Evolutionary conservation across 2,329 filamentous ascomycete genomes (phyloP), one percentile per base, ranked within the genome.

Genomic region (Hypocrella siamensis): DNA sequence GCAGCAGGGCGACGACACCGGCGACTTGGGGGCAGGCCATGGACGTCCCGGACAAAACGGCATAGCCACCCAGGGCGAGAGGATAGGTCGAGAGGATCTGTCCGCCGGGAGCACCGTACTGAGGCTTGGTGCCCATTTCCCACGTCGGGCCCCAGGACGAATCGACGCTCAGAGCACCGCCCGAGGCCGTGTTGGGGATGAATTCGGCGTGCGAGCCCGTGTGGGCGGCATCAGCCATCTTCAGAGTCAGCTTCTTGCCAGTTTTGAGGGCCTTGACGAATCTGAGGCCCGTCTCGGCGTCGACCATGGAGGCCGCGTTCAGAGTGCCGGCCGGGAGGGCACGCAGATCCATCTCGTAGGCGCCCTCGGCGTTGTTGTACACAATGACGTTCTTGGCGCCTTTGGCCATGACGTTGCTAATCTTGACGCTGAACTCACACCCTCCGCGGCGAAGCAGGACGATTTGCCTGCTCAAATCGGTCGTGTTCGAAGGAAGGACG

Each of bases 131-230:
- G 28, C 65, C 60, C 39, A 70, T 54, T 42, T 76, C 70, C 46
- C 61, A 75, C 3, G 63, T 70, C 3, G 72, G 72, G 6, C 71
- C 71, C 71, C 70, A 77, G 5, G 61, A 65, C 26, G 65, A 69
- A 46, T 56, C 74, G 5, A 48, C 49, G 42, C 63, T 70, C 21
- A 66, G 45, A 28, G 60, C 65, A 6, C 71, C 72, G 2, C 63
- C 67, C 0, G 61, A 64, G 1, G 41, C 31, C 2, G 33, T 38
- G 29, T 40, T 40, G 16, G 33, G 29, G 19, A 24, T 61, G 0
- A 57, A 58, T 1, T 41, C 25, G 1, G 52, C 47, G 31, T 46
- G 44, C 17, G 47, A 38, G 14, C 30, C 19, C 3, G 57, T 52
- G 4, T 55, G 53, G 1, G 41, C 28, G 1, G 58, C 54, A 34